A percentile compares a stretch with the other conserved stretches of the same genome.
Evolutionary conservation across 139 green algal genomes (phyloP).

Genomic region (Parachlorella kessleri): DNA sequence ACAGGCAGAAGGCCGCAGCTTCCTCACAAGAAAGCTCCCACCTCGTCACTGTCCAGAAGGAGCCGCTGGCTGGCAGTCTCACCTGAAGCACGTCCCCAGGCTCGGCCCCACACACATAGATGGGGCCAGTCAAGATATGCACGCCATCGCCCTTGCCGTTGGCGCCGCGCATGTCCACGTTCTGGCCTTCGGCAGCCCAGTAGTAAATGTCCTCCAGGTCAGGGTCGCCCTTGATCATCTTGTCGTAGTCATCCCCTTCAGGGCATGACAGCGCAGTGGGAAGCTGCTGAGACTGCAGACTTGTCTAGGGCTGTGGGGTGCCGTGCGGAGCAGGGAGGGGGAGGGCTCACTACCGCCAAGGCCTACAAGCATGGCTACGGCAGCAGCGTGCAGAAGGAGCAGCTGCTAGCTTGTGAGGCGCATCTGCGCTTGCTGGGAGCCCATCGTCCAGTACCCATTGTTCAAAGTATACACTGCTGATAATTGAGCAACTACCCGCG

Average conservation of each 20-base stretch:
- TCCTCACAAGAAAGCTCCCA: no score
- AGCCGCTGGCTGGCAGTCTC: no score
- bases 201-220: slow-evolving; percentile 66
- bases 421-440: background rate
- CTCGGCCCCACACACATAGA: slow-evolving; percentile 56
- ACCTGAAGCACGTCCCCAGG: slow-evolving; percentile 62
- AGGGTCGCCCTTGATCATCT: slow-evolving; percentile 71
- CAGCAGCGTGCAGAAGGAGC: background rate
- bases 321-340: background rate
- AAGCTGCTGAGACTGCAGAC: background rate
- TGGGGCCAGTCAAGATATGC: slow-evolving; percentile 62
- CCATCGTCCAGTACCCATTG: no score
- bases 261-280: slow-evolving; percentile 27
- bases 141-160: slow-evolving; percentile 61
- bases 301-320: background rate
- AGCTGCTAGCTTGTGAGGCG: background rate
- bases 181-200: slow-evolving; percentile 28
- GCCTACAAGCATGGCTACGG: no score
- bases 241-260: slow-evolving; percentile 58
- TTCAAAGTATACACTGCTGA: no score
- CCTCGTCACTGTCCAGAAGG: no score
- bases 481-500: no score
- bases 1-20: no score
- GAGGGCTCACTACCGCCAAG: background rate
- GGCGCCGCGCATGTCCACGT: slow-evolving; percentile 35